Evolutionary conservation across 306 rosid species (phyloP), one percentile per base, ranked within the genome.

Genomic region (Arachis stenosperma): DNA sequence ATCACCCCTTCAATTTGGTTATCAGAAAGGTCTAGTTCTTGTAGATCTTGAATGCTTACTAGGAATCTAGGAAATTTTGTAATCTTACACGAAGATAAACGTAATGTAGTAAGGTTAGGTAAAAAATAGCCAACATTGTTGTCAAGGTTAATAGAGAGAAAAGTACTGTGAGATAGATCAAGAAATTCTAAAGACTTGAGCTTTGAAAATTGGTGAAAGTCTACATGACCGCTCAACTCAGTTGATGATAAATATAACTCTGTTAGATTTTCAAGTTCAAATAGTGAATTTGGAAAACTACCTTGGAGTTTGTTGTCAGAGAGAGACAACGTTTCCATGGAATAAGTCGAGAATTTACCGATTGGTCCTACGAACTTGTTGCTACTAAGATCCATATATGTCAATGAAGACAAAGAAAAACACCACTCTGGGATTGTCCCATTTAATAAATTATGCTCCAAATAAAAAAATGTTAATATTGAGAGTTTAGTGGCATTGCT

Each of bases 391-490:
- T 1, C 0, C 22, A 74, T n/a, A 0, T 0, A 0, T 5, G 2
- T 0, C 39, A 74, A 12, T 0, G 42, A 52, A 8, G 78, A 47
- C 58, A 74, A 42, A 10, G 55, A 22, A 22, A 6, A 54, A 54
- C 64, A 63, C 78, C 78, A 63, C 1, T 27, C 8, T 0, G 78
- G 78, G 22, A 74, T 74, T 52, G 71, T 63, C 52, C 78, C 78
- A 50, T 76, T 69, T 29, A 76, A 61, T 33, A n/a, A 55, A 73
- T 81, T 84, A 51, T 0, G 0, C 0, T 5, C 0, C 8, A 83
- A 48, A n/a, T 0, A 0, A 0, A 83, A 6, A 22, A 0, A 0
- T 0, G 0, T 0, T 46, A 79, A 33, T 12, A 61, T 63, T 33
- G 69, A 12, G 63, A n/a, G 41, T 9, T 40, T 7, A 3, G 3